Base-by-base conservation (phyloP, 2,329 filamentous ascomycete genomes). In the Rhinocladiella mackenziei region DNA sequence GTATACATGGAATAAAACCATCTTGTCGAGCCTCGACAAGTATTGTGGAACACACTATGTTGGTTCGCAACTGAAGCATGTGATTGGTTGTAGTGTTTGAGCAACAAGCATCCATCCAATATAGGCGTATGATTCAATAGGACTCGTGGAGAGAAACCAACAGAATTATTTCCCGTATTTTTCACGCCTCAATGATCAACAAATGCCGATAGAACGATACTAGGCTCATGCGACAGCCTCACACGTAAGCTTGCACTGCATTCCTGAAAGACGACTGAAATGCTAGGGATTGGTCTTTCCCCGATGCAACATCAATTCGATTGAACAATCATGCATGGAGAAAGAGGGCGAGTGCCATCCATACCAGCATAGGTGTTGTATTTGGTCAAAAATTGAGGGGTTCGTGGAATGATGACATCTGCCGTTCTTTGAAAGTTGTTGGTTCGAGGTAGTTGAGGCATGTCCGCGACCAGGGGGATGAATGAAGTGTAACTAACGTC, bases 81-180 rank as follows among this genome's bases (percentile, higher is more conserved):
- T n/a, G n/a, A n/a, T n/a, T n/a, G n/a, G n/a, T n/a, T n/a, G n/a
- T n/a, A n/a, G n/a, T n/a, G n/a, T n/a, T n/a, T n/a, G n/a, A n/a
- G n/a, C n/a, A n/a, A n/a, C n/a, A n/a, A n/a, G n/a, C n/a, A n/a
- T n/a, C n/a, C n/a, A n/a, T n/a, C n/a, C n/a, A n/a, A n/a, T n/a
- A n/a, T n/a, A n/a, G n/a, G n/a, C n/a, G n/a, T n/a, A n/a, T n/a
- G n/a, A n/a, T n/a, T n/a, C n/a, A n/a, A n/a, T n/a, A n/a, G n/a
- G n/a, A n/a, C n/a, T n/a, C n/a, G n/a, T n/a, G n/a, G n/a, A n/a
- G n/a, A n/a, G n/a, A n/a, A n/a, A n/a, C n/a, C n/a, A n/a, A n/a
- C 45, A 10, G 54, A 52, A 13, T 56, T 52, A 50, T 40, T 56
- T 7, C 30, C 55, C 4, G 23, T 56, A 52, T 23, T 48, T 53